Conservation (phyloP, 306 rosid species). For the Rosa lucieae region DNA sequence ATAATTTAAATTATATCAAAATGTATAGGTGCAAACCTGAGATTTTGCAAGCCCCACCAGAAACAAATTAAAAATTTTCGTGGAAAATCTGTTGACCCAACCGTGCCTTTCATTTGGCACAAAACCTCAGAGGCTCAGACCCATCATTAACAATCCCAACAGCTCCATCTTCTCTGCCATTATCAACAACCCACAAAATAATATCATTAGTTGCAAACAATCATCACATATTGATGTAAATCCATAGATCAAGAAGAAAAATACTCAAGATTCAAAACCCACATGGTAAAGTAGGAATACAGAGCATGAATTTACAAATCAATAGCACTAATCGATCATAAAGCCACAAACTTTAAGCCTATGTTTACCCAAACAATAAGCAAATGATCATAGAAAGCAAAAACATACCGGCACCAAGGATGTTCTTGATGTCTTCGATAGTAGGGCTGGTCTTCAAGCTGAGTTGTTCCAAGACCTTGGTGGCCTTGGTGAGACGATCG, state of each 20-base stretch:
- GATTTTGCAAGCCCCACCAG: background rate
- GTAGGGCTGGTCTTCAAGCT: too few relatives aligned
- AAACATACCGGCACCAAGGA: too few relatives aligned
- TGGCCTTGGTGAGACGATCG: too few relatives aligned
- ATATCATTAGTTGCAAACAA: background rate
- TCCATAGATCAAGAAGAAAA: background rate
- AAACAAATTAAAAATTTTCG: background rate
- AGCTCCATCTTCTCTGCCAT: conserved; percentile 24
- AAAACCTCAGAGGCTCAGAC: conserved; percentile 26
- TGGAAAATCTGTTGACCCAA: background rate
- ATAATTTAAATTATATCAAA: background rate
- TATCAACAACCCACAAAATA: background rate
- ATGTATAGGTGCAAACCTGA: background rate
- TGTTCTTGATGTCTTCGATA: too few relatives aligned
- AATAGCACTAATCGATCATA: too few relatives aligned
- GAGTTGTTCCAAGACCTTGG: too few relatives aligned
- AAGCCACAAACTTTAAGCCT: too few relatives aligned
- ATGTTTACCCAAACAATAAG: too few relatives aligned
- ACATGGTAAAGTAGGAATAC: too few relatives aligned
- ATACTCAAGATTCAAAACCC: too few relatives aligned
- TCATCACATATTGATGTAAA: background rate
- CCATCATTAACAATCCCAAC: conserved; percentile 33
- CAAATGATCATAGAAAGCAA: too few relatives aligned
- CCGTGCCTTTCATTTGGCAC: conserved; percentile 24
- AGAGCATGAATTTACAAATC: too few relatives aligned